These are phyloP conservation scores for Talaromyces adpressus DNA, from an alignment of 495 filamentous ascomycete species.

Conservation along the genomic window DNA sequence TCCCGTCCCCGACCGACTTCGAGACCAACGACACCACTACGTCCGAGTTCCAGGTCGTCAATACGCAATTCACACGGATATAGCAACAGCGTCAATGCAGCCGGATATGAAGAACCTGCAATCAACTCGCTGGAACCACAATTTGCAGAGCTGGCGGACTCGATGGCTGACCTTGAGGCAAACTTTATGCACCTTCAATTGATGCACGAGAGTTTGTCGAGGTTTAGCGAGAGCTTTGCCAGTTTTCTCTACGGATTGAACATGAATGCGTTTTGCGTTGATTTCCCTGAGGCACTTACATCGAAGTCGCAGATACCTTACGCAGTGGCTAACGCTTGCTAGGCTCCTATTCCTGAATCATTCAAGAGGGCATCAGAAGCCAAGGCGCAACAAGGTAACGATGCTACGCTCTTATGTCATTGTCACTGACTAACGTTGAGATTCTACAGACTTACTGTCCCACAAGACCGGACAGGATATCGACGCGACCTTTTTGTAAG, in stretches of 20 bases:
- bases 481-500: conserved; percentile 87
- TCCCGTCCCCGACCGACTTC: conserved; percentile 47
- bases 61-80: conserved; percentile 63
- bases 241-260: conserved; percentile 93
- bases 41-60: conserved; percentile 83
- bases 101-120: conserved; percentile 55
- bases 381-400: conserved; percentile 34
- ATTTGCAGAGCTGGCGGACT: conserved; percentile 90
- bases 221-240: conserved; percentile 95
- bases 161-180: conserved; percentile 89
- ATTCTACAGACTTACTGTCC: neutral
- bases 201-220: conserved; percentile 91
- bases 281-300: conserved; percentile 78
- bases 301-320: neutral
- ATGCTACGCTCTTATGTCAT: neutral
- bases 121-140: conserved; percentile 78
- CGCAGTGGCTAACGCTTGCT: conserved; percentile 2
- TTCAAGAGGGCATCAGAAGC: conserved; percentile 63
- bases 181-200: conserved; percentile 97
- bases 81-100: conserved; percentile 31
- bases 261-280: conserved; percentile 98
- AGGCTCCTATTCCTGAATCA: conserved; percentile 64
- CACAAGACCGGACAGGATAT: conserved; percentile 33
- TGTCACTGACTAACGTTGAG: neutral
- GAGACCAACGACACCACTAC: conserved; percentile 87